Conservation (phyloP, 2,329 filamentous ascomycete species). For the Ophiocordyceps australis region DNA sequence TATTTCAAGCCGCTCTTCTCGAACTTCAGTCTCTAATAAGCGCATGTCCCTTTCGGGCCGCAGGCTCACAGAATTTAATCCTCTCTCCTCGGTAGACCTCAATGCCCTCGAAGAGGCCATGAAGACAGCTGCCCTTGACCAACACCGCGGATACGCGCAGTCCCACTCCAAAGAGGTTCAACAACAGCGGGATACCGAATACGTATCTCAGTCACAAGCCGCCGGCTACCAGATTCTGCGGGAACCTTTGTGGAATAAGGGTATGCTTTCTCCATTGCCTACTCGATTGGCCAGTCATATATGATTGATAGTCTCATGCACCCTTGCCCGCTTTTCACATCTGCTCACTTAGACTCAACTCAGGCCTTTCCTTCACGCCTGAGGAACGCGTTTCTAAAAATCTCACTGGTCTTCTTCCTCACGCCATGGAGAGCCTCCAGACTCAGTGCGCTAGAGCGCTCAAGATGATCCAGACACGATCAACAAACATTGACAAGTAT, state of each 20-base stretch:
- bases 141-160: constrained; percentile 40
- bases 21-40: constrained; percentile 32
- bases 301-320: too few relatives aligned
- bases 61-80: constrained; percentile 32
- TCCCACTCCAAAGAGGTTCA: constrained; percentile 36
- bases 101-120: constrained; percentile 38
- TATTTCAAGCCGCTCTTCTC: constrained; percentile 28
- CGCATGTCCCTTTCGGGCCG: constrained; percentile 30
- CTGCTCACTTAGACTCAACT: constrained; percentile 3
- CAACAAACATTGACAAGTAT: constrained; percentile 64
- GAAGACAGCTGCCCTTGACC: constrained; percentile 41
- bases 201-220: constrained; percentile 30
- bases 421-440: constrained; percentile 40
- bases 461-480: constrained; percentile 53
- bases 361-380: constrained; percentile 45
- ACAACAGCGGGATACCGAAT: constrained; percentile 33
- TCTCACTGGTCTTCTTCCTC: constrained; percentile 46
- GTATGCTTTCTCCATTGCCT: constrained; percentile 17
- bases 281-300: background rate
- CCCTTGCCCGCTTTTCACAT: background rate
- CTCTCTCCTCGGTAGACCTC: constrained; percentile 38
- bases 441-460: constrained; percentile 49
- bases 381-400: constrained; percentile 46
- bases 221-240: constrained; percentile 41
- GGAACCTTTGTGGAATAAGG: constrained; percentile 49